Evolutionary conservation across 306 rosid genomes (phyloP).

Genomic region (Datisca glomerata): DNA sequence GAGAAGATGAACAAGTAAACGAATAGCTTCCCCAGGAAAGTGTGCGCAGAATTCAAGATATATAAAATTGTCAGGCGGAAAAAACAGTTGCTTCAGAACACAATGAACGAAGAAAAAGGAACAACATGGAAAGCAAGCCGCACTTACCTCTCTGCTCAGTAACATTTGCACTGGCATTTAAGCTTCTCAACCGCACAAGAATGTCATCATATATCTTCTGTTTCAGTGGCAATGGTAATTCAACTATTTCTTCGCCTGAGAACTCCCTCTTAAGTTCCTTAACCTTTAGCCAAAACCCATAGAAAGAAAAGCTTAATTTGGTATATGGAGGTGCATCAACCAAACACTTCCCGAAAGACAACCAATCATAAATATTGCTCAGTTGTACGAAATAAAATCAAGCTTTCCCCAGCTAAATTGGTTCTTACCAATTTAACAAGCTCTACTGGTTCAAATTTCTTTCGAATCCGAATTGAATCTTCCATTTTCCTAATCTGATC

Average conservation of each 20-base stretch:
- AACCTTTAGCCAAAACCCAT: constrained; percentile 30
- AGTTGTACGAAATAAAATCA: constrained; percentile 2
- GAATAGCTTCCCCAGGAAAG: no score
- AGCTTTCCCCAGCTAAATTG: constrained; percentile 1
- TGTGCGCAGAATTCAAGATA: no score
- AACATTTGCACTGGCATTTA: constrained; percentile 30
- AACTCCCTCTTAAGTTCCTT: constrained; percentile 50
- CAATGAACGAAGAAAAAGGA: background rate
- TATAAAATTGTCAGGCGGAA: background rate
- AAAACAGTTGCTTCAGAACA: background rate
- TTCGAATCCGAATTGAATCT: constrained; percentile 60
- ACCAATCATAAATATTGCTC: no score
- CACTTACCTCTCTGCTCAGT: constrained; percentile 63
- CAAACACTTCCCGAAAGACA: no score
- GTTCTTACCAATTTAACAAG: constrained; percentile 63
- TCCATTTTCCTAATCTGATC: constrained; percentile 92
- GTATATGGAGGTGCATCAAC: no score
- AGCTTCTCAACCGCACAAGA: constrained; percentile 39
- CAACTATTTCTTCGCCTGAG: constrained; percentile 26
- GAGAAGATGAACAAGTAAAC: no score
- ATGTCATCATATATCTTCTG: constrained; percentile 57
- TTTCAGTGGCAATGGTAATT: constrained; percentile 61
- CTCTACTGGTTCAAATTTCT: constrained; percentile 53
- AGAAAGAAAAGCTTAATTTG: background rate
- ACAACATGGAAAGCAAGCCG: constrained; percentile 1